Evolutionary conservation across 2,329 filamentous ascomycete species (phyloP), one percentile per base, ranked within the genome.

Genomic region (Aspergillus sp.): DNA sequence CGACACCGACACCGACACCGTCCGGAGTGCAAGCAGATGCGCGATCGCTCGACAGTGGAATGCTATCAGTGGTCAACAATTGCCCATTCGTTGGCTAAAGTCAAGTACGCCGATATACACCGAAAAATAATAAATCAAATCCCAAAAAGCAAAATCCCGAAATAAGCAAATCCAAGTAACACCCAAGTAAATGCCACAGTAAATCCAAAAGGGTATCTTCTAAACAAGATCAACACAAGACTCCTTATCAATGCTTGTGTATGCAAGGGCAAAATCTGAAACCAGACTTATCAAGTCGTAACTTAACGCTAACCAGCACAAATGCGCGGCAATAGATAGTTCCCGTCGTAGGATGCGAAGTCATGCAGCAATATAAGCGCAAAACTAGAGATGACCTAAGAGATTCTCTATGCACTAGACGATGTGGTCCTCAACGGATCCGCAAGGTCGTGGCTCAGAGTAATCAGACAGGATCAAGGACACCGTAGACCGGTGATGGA

Each of bases 61-160:
- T 35, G 50, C 43, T 51, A 52, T 55, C 37, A 24, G 12, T 55
- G 48, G 63, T 62, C 50, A 63, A 65, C 43, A 46, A 59, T 24
- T 56, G 56, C 31, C 55, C 51, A 55, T 58, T 64, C 55, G 27
- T 46, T 54, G 31, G 48, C 54, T 58, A 56, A 56, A 56, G 27
- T 21, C 21, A 44, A 47, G 40, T 41, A 53, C 49, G 47, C 53
- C 44, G 5, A 41, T 54, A 53, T 50, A 59, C 47, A 43, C 58
- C 46, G 39, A 55, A 6, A 7, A 52, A 45, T n/a, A 37, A 40
- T 43, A 27, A 47, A 31, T 1, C 27, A 31, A 37, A 44, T 47
- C 41, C 56, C 33, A 49, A 37, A 37, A 35, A n/a, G 4, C 35
- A 37, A 37, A 37, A 37, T n/a, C 35, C 35, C 15, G 35, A 14